Evolutionary conservation across 1,284 basidiomycete species (phyloP).

Genomic region (Puccinia triticina): DNA sequence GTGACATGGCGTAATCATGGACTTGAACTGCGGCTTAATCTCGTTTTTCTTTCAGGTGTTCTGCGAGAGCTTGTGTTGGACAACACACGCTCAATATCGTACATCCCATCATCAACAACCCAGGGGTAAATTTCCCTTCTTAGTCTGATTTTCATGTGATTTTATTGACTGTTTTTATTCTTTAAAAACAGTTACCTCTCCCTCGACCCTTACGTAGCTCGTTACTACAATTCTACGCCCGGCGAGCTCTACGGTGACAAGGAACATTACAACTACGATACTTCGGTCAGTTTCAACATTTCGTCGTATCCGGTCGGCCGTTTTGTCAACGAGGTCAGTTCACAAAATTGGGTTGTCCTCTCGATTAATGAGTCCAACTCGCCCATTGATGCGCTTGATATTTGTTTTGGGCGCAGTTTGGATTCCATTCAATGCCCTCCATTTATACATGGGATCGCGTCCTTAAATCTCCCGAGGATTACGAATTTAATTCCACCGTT

Average conservation of each 20-base stretch:
- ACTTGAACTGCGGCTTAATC: conserved; percentile 56
- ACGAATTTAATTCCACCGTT: conserved; percentile 68
- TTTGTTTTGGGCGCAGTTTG: conserved; percentile 61
- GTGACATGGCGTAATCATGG: conserved; percentile 63
- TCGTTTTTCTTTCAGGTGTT: conserved; percentile 61
- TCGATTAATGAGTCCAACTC: not conserved
- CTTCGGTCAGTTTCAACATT: conserved; percentile 66
- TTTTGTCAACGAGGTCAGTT: conserved; percentile 66
- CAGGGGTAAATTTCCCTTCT: conserved; percentile 54
- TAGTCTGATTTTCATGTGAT: conserved; percentile 1
- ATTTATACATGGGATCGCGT: conserved; percentile 70
- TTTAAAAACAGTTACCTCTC: conserved; percentile 65
- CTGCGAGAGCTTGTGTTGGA: conserved; percentile 65
- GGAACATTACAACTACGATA: conserved; percentile 69
- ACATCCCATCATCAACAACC: conserved; percentile 70
- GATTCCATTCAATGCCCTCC: conserved; percentile 71
- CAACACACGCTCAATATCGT: conserved; percentile 67
- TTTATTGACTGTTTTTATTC: not conserved
- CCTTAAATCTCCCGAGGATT: conserved; percentile 64
- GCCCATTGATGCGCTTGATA: not conserved
- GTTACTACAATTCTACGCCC: conserved; percentile 65
- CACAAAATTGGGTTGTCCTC: not conserved
- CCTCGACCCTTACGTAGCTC: conserved; percentile 66
- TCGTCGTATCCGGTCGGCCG: conserved; percentile 67
- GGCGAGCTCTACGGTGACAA: conserved; percentile 68